phyloP scores from a whole-genome alignment of 208 protist genomes.

The Leishmania aethiopica region DNA sequence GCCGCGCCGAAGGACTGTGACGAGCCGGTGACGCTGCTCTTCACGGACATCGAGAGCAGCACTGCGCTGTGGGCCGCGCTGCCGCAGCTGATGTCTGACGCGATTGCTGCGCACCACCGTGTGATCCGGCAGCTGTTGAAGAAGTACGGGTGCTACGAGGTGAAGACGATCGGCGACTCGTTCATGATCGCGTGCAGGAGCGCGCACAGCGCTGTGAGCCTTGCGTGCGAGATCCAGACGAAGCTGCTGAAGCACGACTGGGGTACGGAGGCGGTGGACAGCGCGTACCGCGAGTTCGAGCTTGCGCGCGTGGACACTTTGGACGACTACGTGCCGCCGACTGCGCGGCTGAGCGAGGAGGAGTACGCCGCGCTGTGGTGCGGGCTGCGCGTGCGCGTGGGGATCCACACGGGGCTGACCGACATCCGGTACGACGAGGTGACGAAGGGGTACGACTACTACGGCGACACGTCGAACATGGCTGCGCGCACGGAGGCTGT shows the following conservation, averaged over 20 bases:
- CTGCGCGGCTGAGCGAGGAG: constrained; percentile 33
- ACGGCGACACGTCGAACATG: constrained; percentile 7
- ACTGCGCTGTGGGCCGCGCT: constrained; percentile 76
- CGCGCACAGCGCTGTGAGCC: constrained; percentile 40
- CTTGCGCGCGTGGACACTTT: constrained; percentile 21
- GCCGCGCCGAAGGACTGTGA: constrained; percentile 47
- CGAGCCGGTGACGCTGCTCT: constrained; percentile 63
- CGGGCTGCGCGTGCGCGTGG: constrained; percentile 60
- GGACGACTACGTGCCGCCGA: constrained; percentile 27
- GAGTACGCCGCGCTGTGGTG: constrained; percentile 44
- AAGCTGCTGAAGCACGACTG: constrained; percentile 60
- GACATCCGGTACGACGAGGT: constrained; percentile 64
- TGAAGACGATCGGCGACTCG: constrained; percentile 51
- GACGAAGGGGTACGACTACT: constrained; percentile 58
- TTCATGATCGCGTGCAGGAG: constrained; percentile 63
- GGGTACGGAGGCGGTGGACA: constrained; percentile 46
- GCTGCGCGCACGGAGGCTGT: constrained; percentile 75
- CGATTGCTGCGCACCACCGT: constrained; percentile 70
- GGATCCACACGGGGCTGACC: constrained; percentile 68
- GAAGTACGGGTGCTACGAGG: constrained; percentile 39
- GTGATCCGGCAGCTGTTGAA: constrained; percentile 65
- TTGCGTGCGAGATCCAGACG: constrained; percentile 55
- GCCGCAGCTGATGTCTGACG: constrained; percentile 59
- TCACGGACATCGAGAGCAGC: constrained; percentile 84
- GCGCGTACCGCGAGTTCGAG: constrained; percentile 57